A percentile compares a stretch with the other conserved stretches of the same genome.
Evolutionary conservation across 768 basidiomycete genomes (phyloP).

Genomic region (Neoboletus magnificus): DNA sequence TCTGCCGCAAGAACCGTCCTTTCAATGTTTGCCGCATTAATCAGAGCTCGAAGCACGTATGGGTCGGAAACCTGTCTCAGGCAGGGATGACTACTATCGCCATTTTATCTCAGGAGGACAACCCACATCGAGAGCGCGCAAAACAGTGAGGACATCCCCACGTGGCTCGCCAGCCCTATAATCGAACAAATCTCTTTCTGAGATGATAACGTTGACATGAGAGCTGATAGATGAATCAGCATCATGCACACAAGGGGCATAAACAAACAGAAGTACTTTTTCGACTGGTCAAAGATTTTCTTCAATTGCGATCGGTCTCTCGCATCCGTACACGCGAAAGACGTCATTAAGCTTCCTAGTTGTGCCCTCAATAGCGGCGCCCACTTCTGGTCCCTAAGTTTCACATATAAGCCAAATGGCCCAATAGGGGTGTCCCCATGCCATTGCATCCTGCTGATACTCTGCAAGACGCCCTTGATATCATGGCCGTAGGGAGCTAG

Average conservation of each 20-base stretch:
- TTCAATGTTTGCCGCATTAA: slow-evolving; percentile 76
- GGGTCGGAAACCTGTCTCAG: slow-evolving; percentile 63
- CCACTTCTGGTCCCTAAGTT: slow-evolving; percentile 67
- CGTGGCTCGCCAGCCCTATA: slow-evolving; percentile 72
- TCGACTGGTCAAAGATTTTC: slow-evolving; percentile 49
- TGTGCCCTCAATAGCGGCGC: slow-evolving; percentile 60
- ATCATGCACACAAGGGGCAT: neutral
- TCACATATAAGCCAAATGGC: slow-evolving; percentile 78
- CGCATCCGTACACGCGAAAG: slow-evolving; percentile 73
- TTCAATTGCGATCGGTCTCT: slow-evolving; percentile 59
- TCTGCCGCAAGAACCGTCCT: slow-evolving; percentile 58
- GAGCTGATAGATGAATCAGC: slow-evolving; percentile 35
- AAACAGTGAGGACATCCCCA: slow-evolving; percentile 59
- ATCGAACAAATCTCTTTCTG: slow-evolving; percentile 77
- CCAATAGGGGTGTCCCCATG: slow-evolving; percentile 65
- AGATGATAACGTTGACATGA: slow-evolving; percentile 55
- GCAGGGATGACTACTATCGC: neutral
- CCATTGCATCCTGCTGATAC: slow-evolving; percentile 55
- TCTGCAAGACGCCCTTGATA: slow-evolving; percentile 54
- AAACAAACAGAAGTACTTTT: slow-evolving; percentile 54
- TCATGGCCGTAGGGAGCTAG: slow-evolving; percentile 61
- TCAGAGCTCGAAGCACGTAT: slow-evolving; percentile 74
- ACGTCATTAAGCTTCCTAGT: slow-evolving; percentile 54
- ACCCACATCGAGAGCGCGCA: slow-evolving; percentile 77
- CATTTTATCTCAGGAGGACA: neutral